Evolutionary conservation across 179 eudicot genomes (phyloP).

Genomic region (Vitellaria paradoxa): DNA sequence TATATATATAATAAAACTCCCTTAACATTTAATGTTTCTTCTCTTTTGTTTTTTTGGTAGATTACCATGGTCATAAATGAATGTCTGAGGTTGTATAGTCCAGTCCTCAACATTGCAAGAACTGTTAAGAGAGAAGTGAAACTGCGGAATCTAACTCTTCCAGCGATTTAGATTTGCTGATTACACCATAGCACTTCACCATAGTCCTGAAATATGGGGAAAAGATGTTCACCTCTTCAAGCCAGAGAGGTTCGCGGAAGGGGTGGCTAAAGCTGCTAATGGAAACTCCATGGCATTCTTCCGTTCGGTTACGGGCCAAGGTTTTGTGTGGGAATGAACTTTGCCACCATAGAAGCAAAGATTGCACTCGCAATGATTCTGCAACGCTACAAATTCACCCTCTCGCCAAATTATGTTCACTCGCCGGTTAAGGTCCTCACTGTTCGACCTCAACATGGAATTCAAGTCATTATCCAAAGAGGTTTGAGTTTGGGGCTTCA

Average conservation of each 20-base stretch:
- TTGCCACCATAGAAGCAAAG: slow-evolving; percentile 24
- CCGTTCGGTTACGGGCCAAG: slow-evolving; percentile 22
- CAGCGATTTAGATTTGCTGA: not conserved
- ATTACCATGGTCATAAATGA: slow-evolving; percentile 19
- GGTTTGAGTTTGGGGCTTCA: not conserved
- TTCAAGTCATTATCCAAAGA: slow-evolving; percentile 3
- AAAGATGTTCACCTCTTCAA: slow-evolving; percentile 3
- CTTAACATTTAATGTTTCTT: too few species aligned
- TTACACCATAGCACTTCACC: slow-evolving; percentile 8
- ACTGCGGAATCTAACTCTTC: slow-evolving; percentile 1
- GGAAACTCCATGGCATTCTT: not conserved
- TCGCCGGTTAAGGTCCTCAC: not conserved
- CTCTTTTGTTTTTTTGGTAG: not conserved
- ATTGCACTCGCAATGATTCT: slow-evolving; percentile 24
- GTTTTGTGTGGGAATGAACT: slow-evolving; percentile 16
- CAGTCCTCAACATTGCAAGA: not conserved
- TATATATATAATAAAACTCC: too few species aligned
- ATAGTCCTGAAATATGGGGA: slow-evolving; percentile 18
- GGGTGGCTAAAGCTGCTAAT: slow-evolving; percentile 12
- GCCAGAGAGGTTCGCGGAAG: too few species aligned
- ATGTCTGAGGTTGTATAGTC: slow-evolving; percentile 18
- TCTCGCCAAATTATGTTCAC: slow-evolving; percentile 15
- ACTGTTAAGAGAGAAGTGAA: not conserved
- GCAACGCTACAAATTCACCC: slow-evolving; percentile 10
- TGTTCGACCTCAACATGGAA: slow-evolving; percentile 6